Base-by-base conservation (phyloP, 805 yeast genomes). In the Zygotorulaspora danielsina region DNA sequence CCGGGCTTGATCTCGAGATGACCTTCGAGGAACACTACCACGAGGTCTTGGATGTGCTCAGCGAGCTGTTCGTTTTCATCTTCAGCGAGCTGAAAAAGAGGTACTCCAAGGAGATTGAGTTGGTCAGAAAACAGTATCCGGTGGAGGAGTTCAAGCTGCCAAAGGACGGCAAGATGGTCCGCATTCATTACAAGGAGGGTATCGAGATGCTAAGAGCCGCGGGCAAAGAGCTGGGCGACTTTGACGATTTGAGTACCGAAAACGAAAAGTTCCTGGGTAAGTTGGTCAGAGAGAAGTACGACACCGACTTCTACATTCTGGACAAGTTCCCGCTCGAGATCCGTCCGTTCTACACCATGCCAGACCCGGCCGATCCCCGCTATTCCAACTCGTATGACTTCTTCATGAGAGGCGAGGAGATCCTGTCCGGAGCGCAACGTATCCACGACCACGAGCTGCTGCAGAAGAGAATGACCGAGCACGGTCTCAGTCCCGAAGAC, bases 401-500 rank as follows among this genome's bases (percentile, higher is more conserved):
- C 81, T 93, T 93, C 77, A 93, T 93, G 98, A 84, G 98, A 73
- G 99, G 99, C 63, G 98, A 93, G 72, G 99, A 93, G 71, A 93
- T 93, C 57, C 71, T 93, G 54, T 87, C 96, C n/a, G 99, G 99
- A 58, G 99, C 98, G 42, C 99, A 93, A 73, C 96, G 99, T 78
- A 78, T 93, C 54, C 99, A 93, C 64, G 97, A 93, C 65, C 80
- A 95, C 36, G 86, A 72, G 47, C 72, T 93, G 55, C 77, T 93
- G 57, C 73, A 70, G 55, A 76, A 84, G 69, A 80, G 97, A 71
- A 79, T 93, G 84, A 71, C 65, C 34, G 83, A 73, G 26, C 95
- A 84, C 58, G 97, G 77, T 19, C 79, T 93, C 40, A 85, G 86
- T 61, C 85, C 95, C 43, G 69, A 70, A 44, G 75, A 76, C 44